A percentile compares a stretch with the other conserved stretches of the same genome.
Evolutionary conservation across 2,329 filamentous ascomycete genomes (phyloP).

Genomic region (Fusarium metavorans): DNA sequence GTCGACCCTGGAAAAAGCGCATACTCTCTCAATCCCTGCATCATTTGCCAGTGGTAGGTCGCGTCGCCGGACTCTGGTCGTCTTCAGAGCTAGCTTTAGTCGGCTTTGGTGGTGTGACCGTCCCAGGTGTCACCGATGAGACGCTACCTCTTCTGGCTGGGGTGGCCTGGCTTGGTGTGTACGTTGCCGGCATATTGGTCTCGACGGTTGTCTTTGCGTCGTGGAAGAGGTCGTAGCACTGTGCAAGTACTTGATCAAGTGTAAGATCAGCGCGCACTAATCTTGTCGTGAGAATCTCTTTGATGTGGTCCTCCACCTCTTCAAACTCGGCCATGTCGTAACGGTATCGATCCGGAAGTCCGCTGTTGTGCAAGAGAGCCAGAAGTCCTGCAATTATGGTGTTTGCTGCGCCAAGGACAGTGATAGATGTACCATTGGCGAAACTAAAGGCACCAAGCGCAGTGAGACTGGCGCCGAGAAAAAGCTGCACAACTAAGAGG

Average conservation of each 20-base stretch:
- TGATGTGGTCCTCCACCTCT: slow-evolving; percentile 63
- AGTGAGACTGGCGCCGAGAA: slow-evolving; percentile 62
- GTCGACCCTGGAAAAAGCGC: slow-evolving; percentile 28
- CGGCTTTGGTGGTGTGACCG: slow-evolving; percentile 15
- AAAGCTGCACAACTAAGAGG: slow-evolving; percentile 62
- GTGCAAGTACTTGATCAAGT: slow-evolving; percentile 60
- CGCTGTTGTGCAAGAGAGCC: slow-evolving; percentile 66
- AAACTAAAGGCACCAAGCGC: slow-evolving; percentile 60
- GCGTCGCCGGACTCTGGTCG: slow-evolving; percentile 22
- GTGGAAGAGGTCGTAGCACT: slow-evolving; percentile 60
- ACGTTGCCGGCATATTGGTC: slow-evolving; percentile 60
- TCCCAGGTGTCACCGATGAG: neutral
- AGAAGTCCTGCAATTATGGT: slow-evolving; percentile 63
- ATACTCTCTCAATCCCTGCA: slow-evolving; percentile 6
- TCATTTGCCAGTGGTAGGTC: slow-evolving; percentile 21
- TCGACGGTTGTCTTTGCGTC: slow-evolving; percentile 61
- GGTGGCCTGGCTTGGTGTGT: slow-evolving; percentile 45
- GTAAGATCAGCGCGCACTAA: slow-evolving; percentile 57
- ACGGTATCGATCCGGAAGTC: slow-evolving; percentile 64
- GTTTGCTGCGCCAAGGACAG: slow-evolving; percentile 62
- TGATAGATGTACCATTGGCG: slow-evolving; percentile 56
- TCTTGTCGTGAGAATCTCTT: slow-evolving; percentile 61
- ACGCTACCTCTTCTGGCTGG: slow-evolving; percentile 18
- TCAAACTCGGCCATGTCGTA: slow-evolving; percentile 63
- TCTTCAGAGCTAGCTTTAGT: slow-evolving; percentile 8